Evolutionary conservation across 108 stramenopile genomes (phyloP).

Genomic region (Craspedostauros australis): DNA sequence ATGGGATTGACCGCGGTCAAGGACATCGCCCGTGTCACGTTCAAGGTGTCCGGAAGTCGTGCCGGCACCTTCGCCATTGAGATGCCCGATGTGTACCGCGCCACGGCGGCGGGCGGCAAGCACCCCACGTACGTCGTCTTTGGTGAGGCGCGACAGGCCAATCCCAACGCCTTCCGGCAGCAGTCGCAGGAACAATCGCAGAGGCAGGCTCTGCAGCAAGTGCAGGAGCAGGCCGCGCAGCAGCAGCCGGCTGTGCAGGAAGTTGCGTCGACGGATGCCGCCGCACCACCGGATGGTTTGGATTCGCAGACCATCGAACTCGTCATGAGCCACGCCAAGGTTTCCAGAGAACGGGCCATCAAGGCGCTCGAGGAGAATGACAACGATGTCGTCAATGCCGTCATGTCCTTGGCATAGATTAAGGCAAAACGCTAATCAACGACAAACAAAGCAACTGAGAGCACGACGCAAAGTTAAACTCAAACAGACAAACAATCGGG

Average conservation of each 20-base stretch:
- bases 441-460: too few species aligned
- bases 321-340: slow-evolving; percentile 86
- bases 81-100: slow-evolving; percentile 88
- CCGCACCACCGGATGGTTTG: slow-evolving; percentile 57
- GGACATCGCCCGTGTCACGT: slow-evolving; percentile 84
- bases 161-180: neutral
- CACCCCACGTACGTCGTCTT: slow-evolving; percentile 93
- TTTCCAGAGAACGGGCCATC: slow-evolving; percentile 81
- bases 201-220: slow-evolving; percentile 46
- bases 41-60: slow-evolving; percentile 76
- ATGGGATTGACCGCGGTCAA: slow-evolving; percentile 81
- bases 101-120: slow-evolving; percentile 66
- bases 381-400: slow-evolving; percentile 94
- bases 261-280: slow-evolving; percentile 46
- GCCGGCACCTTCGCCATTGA: slow-evolving; percentile 84
- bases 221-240: slow-evolving; percentile 40
- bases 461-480: too few species aligned
- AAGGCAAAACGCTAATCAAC: too few species aligned
- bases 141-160: slow-evolving; percentile 87
- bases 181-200: slow-evolving; percentile 47
- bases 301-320: slow-evolving; percentile 94
- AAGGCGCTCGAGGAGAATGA: slow-evolving; percentile 90
- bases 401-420: slow-evolving; percentile 95
- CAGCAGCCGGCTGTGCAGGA: slow-evolving; percentile 50
- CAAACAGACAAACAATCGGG: too few species aligned